Evolutionary conservation across 805 yeast species (phyloP).

Genomic region (Cyberlindnera petersonii): DNA sequence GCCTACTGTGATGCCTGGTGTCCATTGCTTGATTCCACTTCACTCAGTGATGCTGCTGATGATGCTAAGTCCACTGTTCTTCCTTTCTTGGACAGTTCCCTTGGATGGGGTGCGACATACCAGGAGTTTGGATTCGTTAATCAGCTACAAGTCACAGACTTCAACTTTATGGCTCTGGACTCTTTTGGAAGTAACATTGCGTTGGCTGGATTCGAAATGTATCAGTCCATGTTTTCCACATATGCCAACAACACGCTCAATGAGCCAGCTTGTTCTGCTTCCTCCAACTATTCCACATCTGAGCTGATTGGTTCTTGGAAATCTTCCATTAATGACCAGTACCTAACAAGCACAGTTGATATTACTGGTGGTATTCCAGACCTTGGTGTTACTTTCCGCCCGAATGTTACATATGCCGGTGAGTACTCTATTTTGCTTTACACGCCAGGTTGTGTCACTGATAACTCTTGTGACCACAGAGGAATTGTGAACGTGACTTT

Average conservation of each 20-base stretch:
- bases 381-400: slow-evolving; percentile 49
- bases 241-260: slow-evolving; percentile 77
- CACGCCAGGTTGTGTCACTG: slow-evolving; percentile 83
- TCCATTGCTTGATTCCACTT: slow-evolving; percentile 51
- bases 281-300: slow-evolving; percentile 27
- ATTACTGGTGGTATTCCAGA: slow-evolving; percentile 32
- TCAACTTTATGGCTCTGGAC: slow-evolving; percentile 60
- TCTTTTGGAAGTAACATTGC: slow-evolving; percentile 71
- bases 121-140: slow-evolving; percentile 85
- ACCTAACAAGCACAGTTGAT: slow-evolving; percentile 31
- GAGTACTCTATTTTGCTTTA: slow-evolving; percentile 65
- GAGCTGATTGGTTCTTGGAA: slow-evolving; percentile 30
- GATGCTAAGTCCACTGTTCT: slow-evolving; percentile 9
- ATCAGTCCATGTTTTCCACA: slow-evolving; percentile 47
- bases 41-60: slow-evolving; percentile 27
- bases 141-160: slow-evolving; percentile 50
- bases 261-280: slow-evolving; percentile 51
- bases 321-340: slow-evolving; percentile 30
- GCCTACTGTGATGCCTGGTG: slow-evolving; percentile 84
- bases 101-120: slow-evolving; percentile 41
- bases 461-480: slow-evolving; percentile 62
- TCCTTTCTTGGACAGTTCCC: slow-evolving; percentile 32
- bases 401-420: slow-evolving; percentile 71
- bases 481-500: slow-evolving; percentile 79
- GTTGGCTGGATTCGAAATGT: slow-evolving; percentile 69